phyloP scores from a whole-genome alignment of 2,329 filamentous ascomycete genomes.

The Pseudogymnoascus pannorum region DNA sequence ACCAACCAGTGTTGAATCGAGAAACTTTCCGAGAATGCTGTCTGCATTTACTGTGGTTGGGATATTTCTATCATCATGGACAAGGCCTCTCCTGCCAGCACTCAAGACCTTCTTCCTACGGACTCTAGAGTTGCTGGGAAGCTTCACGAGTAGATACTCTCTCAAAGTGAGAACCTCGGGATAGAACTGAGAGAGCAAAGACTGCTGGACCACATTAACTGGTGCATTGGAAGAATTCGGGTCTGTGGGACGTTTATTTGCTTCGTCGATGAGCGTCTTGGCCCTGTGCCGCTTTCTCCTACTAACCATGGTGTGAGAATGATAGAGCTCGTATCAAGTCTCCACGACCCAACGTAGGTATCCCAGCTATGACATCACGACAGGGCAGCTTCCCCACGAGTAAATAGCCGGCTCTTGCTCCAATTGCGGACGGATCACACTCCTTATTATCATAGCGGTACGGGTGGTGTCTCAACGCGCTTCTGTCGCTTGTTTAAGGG shows the following conservation, averaged over 20 bases:
- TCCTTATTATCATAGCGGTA: neutral
- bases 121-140: slow-evolving; percentile 60
- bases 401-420: neutral
- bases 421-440: neutral
- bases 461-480: neutral
- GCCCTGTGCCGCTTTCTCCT: slow-evolving; percentile 34
- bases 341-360: neutral
- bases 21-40: slow-evolving; percentile 17
- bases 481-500: slow-evolving; percentile 2
- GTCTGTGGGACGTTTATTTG: slow-evolving; percentile 25
- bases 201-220: slow-evolving; percentile 39
- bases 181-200: slow-evolving; percentile 64
- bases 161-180: slow-evolving; percentile 58
- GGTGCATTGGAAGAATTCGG: slow-evolving; percentile 7
- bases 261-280: slow-evolving; percentile 14
- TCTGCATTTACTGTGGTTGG: slow-evolving; percentile 9
- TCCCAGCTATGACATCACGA: neutral
- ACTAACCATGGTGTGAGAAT: slow-evolving; percentile 30
- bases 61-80: neutral
- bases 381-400: neutral
- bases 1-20: slow-evolving; percentile 28
- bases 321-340: neutral
- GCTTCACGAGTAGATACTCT: slow-evolving; percentile 57
- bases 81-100: slow-evolving; percentile 23
- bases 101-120: slow-evolving; percentile 49